Evolutionary conservation across 495 filamentous ascomycete species (phyloP).

Genomic region (Pseudoneurospora amorphoporcata): DNA sequence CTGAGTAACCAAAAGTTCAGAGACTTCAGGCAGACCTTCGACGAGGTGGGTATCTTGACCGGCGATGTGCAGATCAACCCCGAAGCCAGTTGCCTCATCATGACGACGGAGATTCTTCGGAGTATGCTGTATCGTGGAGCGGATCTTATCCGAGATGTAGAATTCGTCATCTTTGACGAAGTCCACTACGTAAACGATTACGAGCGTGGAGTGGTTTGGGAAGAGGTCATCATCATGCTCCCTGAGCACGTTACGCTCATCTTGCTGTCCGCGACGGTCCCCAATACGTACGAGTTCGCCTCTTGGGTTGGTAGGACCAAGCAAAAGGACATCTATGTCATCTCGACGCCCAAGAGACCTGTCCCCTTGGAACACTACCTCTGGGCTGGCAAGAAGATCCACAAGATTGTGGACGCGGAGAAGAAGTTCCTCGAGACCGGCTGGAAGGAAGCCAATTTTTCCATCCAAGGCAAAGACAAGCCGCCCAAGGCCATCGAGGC

Average conservation of each 20-base stretch:
- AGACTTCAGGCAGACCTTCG: slow-evolving; percentile 80
- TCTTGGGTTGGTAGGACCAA: slow-evolving; percentile 98
- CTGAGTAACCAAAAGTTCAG: slow-evolving; percentile 98
- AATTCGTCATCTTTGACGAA: slow-evolving; percentile 98
- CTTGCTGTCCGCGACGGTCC: slow-evolving; percentile 88
- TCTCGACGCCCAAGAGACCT: slow-evolving; percentile 90
- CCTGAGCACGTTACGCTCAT: slow-evolving; percentile 94
- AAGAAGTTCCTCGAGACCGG: slow-evolving; percentile 83
- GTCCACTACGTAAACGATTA: slow-evolving; percentile 97
- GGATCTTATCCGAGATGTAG: slow-evolving; percentile 91
- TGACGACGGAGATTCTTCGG: slow-evolving; percentile 96
- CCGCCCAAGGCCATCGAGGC: slow-evolving; percentile 44
- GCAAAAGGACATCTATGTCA: slow-evolving; percentile 98
- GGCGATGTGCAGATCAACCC: slow-evolving; percentile 98
- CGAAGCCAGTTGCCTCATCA: slow-evolving; percentile 95
- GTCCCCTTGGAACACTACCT: slow-evolving; percentile 93
- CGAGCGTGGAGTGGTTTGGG: slow-evolving; percentile 98
- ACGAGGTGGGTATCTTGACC: slow-evolving; percentile 93
- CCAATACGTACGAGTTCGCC: slow-evolving; percentile 94
- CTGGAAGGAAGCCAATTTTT: slow-evolving; percentile 88
- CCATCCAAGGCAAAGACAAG: slow-evolving; percentile 75
- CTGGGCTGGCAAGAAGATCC: slow-evolving; percentile 84
- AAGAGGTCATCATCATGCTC: slow-evolving; percentile 99
- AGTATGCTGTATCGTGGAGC: slow-evolving; percentile 98
- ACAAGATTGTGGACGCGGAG: slow-evolving; percentile 87